Conservation (phyloP, 1,284 basidiomycete species). For the Singerocomus inundabilis region DNA sequence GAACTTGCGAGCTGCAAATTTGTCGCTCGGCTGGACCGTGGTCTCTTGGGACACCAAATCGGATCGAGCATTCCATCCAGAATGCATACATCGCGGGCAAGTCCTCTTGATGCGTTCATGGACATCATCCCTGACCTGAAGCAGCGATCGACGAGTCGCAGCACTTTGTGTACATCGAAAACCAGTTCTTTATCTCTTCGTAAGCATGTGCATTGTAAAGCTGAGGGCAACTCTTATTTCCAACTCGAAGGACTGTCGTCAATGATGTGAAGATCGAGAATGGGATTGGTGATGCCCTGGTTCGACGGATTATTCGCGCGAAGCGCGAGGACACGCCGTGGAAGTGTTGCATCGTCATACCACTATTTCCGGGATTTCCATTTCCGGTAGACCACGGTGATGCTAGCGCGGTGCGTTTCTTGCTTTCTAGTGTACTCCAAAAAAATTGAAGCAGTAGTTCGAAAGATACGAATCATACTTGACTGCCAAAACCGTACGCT, state of each 20-base stretch:
- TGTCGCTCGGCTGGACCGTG: slow-evolving; percentile 94
- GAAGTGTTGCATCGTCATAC: slow-evolving; percentile 94
- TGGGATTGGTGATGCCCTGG: slow-evolving; percentile 91
- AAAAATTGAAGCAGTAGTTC: slow-evolving; percentile 2
- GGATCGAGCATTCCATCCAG: slow-evolving; percentile 91
- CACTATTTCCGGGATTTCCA: slow-evolving; percentile 91
- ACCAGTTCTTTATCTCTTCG: slow-evolving; percentile 99
- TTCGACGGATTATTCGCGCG: slow-evolving; percentile 88
- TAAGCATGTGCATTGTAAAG: slow-evolving; percentile 37
- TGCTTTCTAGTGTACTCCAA: background rate
- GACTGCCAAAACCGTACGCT: slow-evolving; percentile 94
- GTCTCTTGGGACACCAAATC: slow-evolving; percentile 89
- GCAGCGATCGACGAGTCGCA: slow-evolving; percentile 93
- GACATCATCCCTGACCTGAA: background rate
- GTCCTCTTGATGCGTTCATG: slow-evolving; percentile 11
- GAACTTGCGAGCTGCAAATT: slow-evolving; percentile 97
- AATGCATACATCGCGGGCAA: slow-evolving; percentile 90
- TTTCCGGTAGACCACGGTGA: slow-evolving; percentile 92
- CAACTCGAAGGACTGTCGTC: slow-evolving; percentile 65
- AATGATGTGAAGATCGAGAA: slow-evolving; percentile 91
- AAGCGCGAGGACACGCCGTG: slow-evolving; percentile 81
- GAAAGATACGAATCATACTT: slow-evolving; percentile 84
- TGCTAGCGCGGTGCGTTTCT: slow-evolving; percentile 75
- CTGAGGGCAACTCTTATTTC: slow-evolving; percentile 5
- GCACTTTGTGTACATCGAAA: slow-evolving; percentile 93